Percentiles rank a stretch among this genome's conserved stretches.
Evolutionary conservation across 202 grass and related monocot genomes (phyloP).

Genomic region (Hordeum pubiflorum): DNA sequence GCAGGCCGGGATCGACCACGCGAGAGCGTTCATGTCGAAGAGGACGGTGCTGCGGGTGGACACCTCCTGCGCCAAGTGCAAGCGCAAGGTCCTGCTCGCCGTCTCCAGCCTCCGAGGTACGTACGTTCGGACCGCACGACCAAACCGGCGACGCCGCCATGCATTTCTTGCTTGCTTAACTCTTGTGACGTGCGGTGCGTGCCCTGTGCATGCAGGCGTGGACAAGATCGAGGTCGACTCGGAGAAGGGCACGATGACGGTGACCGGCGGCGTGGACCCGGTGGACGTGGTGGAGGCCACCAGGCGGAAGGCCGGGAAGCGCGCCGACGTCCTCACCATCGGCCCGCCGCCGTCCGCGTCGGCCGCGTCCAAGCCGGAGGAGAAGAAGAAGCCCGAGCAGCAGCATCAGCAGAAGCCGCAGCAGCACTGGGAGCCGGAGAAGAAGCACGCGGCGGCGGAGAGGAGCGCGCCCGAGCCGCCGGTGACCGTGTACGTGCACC

Average conservation of each 20-base stretch:
- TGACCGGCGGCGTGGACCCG: conserved; percentile 56
- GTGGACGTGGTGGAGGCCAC: conserved; percentile 51
- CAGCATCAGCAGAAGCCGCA: not conserved
- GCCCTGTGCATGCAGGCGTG: conserved; percentile 23
- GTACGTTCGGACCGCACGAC: not conserved
- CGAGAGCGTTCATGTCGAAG: conserved; percentile 36
- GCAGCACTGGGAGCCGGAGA: not conserved
- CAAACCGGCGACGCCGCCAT: not conserved
- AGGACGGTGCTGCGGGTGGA: conserved; percentile 68
- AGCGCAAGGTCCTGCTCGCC: conserved; percentile 62
- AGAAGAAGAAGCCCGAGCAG: conserved; percentile 21
- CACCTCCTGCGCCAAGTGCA: conserved; percentile 64
- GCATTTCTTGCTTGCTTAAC: not conserved
- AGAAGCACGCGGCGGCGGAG: conserved; percentile 25
- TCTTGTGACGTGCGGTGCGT: not conserved
- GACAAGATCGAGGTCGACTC: conserved; percentile 73
- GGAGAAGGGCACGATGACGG: conserved; percentile 54
- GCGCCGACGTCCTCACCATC: conserved; percentile 41
- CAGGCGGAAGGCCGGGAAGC: conserved; percentile 55
- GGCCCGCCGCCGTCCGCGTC: conserved; percentile 28
- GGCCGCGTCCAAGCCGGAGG: conserved; percentile 24
- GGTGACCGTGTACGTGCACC: conserved; percentile 29
- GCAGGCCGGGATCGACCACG: not conserved
- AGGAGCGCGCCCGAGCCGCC: conserved; percentile 21
- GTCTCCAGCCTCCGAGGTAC: conserved; percentile 58